These are phyloP conservation scores for Yarrowia sp. DNA, from an alignment of 805 yeast species.

Conservation along the genomic window DNA sequence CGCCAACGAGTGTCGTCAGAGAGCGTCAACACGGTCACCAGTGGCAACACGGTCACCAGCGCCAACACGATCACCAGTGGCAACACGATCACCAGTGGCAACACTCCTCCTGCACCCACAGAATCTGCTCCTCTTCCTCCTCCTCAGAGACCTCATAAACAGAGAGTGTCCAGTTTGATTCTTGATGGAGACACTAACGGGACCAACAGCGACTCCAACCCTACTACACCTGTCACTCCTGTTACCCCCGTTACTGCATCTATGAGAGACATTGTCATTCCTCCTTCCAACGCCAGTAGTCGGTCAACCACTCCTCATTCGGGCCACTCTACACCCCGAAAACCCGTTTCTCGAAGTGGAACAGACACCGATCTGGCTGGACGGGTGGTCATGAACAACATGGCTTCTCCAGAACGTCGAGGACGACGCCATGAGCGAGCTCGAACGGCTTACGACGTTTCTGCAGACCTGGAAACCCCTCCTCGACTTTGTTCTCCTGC, in stretches of 20 bases:
- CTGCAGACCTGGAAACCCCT: background rate
- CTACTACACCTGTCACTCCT: background rate
- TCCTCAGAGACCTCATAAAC: background rate
- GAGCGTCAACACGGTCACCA: slow-evolving; percentile 7
- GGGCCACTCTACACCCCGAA: slow-evolving; percentile 14
- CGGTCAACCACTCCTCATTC: slow-evolving; percentile 12
- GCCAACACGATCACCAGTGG: background rate
- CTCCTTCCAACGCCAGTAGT: background rate
- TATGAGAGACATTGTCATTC: slow-evolving; percentile 2
- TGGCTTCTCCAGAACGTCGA: slow-evolving; percentile 14
- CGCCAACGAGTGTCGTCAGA: slow-evolving; percentile 14
- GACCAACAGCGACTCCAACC: background rate
- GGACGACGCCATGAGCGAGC: slow-evolving; percentile 17
- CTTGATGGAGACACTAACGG: background rate
- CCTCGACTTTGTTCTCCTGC: slow-evolving; percentile 16
- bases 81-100: background rate
- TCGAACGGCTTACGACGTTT: background rate
- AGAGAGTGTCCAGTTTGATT: slow-evolving; percentile 15
- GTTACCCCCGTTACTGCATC: background rate
- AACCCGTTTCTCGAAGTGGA: slow-evolving; percentile 7
- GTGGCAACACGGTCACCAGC: too few relatives aligned
- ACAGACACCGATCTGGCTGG: slow-evolving; percentile 7
- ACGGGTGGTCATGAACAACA: slow-evolving; percentile 13
- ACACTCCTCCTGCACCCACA: background rate
- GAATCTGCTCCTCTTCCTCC: slow-evolving; percentile 15